Evolutionary conservation across 2,329 filamentous ascomycete species (phyloP), one percentile per base, ranked within the genome.

Genomic region (Sporothrix brunneoviolacea): DNA sequence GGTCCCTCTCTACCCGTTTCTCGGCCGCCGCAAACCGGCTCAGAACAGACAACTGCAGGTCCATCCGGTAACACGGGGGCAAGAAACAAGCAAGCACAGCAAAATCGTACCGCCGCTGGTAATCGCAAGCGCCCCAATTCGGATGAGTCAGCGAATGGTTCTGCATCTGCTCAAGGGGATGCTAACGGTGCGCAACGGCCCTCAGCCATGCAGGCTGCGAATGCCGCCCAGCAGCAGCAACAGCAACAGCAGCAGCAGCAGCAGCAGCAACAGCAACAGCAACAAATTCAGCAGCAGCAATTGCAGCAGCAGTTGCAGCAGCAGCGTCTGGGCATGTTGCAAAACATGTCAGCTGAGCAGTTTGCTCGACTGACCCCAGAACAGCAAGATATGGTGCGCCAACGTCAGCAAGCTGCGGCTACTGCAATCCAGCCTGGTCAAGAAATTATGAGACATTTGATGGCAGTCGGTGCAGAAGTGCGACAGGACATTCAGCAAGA

Each of bases 301-400:
- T 7, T 22, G 15, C 46, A 35, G 33, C 44, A 38, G 24, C 54
- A 41, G 30, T 48, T 62, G 28, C 55, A 57, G 38, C 57, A 57
- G 35, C 57, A 58, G 36, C 57, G 53, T 27, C 52, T 59, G n/a
- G 58, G 59, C 28, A 44, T 63, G 8, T 57, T 60, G 10, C 64
- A 51, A 8, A 48, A 64, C 8, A 51, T 66, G 4, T 66, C 60
- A 2, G 52, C 62, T 3, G 65, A 70, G 40, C 68, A 73, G 49
- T 54, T 76, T 27, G 70, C 70, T 12, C 60, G 50, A 21, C 58
- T 79, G 50, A 59, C 64, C 0, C 68, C 72, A 0, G 73, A 77
- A 27, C 71, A 77, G 33, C 55, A 55, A 38, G 56, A 58, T 22
- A 52, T 62, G 50, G 48, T 62, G 32, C 66, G 60, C 39, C 50